phyloP scores from a whole-genome alignment of 108 stramenopile species.

The Cyclotella baltica region DNA sequence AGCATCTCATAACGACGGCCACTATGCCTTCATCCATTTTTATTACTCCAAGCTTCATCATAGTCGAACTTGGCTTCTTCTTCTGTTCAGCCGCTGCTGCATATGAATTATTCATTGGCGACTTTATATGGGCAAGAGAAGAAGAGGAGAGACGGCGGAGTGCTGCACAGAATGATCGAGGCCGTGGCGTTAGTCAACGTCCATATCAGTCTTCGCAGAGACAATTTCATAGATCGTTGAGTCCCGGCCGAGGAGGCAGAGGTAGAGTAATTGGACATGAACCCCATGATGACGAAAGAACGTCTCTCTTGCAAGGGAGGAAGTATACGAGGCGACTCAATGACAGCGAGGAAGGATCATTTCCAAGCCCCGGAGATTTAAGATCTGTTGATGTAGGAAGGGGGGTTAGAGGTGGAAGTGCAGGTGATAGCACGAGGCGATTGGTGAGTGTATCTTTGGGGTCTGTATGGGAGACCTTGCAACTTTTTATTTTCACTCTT shows the following conservation, averaged over 20 bases:
- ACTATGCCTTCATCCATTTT: conserved; percentile 14
- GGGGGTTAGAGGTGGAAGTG: conserved; percentile 43
- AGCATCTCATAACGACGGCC: not conserved
- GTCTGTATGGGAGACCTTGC: not conserved
- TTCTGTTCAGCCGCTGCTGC: conserved; percentile 23
- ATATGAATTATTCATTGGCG: conserved; percentile 46
- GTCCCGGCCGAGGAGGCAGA: conserved; percentile 29
- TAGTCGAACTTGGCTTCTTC: conserved; percentile 42
- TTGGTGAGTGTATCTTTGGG: conserved; percentile 24
- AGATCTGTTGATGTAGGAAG: conserved; percentile 28
- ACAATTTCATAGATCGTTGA: conserved; percentile 31
- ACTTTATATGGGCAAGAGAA: conserved; percentile 37
- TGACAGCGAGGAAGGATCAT: conserved; percentile 29
- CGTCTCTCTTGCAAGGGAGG: conserved; percentile 18
- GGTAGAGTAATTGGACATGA: conserved; percentile 10
- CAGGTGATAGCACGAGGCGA: conserved; percentile 50
- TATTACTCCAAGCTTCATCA: conserved; percentile 40
- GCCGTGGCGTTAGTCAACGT: conserved; percentile 22
- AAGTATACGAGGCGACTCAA: not conserved
- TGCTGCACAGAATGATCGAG: conserved; percentile 22
- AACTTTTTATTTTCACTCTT: not conserved
- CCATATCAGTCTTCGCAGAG: conserved; percentile 3
- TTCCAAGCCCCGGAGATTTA: conserved; percentile 34
- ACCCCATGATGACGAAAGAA: conserved; percentile 12
- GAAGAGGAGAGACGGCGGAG: conserved; percentile 37